Conservation (phyloP, 2,329 filamentous ascomycete genomes). For the Leptographium wingfieldii region DNA sequence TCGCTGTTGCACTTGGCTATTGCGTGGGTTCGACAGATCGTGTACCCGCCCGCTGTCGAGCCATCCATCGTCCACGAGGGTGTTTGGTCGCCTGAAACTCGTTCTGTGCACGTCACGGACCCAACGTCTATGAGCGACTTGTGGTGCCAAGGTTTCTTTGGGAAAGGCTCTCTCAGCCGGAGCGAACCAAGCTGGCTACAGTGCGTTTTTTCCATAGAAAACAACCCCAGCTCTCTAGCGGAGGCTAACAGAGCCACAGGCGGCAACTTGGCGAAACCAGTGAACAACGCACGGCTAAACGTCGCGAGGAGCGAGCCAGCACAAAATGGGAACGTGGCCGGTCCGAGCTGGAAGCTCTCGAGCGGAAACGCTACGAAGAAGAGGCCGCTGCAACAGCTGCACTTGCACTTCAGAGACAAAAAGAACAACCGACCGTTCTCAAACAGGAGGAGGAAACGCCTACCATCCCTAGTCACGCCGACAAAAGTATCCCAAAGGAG, state of each 20-base stretch:
- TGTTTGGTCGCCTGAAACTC: constrained; percentile 69
- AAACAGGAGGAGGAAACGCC: not conserved
- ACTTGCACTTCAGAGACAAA: not conserved
- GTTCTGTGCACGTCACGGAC: constrained; percentile 75
- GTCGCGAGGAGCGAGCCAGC: constrained; percentile 68
- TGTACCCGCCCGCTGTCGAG: constrained; percentile 55
- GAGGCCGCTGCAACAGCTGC: not conserved
- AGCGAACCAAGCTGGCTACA: constrained; percentile 92
- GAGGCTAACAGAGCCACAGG: not conserved
- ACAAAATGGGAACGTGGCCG: constrained; percentile 89
- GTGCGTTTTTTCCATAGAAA: not conserved
- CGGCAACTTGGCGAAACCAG: constrained; percentile 39
- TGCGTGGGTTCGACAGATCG: constrained; percentile 60
- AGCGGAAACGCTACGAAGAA: constrained; percentile 44
- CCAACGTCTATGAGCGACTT: constrained; percentile 61
- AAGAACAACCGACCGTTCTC: not conserved
- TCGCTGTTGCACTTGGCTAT: constrained; percentile 73
- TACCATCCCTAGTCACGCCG: not conserved
- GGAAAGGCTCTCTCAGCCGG: constrained; percentile 82
- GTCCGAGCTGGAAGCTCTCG: constrained; percentile 71
- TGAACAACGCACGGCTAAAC: constrained; percentile 64
- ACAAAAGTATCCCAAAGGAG: not conserved
- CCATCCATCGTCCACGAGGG: constrained; percentile 54
- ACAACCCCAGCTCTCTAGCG: not conserved
- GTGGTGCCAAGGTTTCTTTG: constrained; percentile 97